These are phyloP conservation scores for Fusarium albidum DNA, from an alignment of 2,329 filamentous ascomycete species.

Conservation along the genomic window DNA sequence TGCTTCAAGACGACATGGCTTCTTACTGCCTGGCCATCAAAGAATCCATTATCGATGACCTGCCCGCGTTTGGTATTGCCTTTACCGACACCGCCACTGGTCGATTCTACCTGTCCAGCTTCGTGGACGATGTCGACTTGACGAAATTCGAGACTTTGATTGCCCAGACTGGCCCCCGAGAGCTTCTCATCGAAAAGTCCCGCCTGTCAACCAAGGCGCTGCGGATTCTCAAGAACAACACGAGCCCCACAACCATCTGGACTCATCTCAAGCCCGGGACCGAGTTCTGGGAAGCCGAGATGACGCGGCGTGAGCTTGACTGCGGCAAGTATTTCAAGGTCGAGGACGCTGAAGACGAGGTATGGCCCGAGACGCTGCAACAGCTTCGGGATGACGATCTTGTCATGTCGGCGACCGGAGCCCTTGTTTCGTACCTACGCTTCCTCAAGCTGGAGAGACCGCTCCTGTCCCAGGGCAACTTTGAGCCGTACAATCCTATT, in stretches of 20 bases:
- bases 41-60: constrained; percentile 74
- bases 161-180: constrained; percentile 87
- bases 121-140: constrained; percentile 89
- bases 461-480: constrained; percentile 88
- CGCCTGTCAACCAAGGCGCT: constrained; percentile 86
- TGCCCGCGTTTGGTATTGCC: constrained; percentile 87
- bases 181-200: constrained; percentile 89
- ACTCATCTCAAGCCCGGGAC: constrained; percentile 86
- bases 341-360: constrained; percentile 62
- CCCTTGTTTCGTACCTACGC: constrained; percentile 85
- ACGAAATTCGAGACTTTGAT: constrained; percentile 98
- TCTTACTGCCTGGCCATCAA: constrained; percentile 97
- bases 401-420: constrained; percentile 90
- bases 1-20: constrained; percentile 98
- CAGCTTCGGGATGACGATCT: constrained; percentile 80
- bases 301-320: constrained; percentile 81
- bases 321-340: constrained; percentile 80
- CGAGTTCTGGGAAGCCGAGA: constrained; percentile 92
- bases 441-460: constrained; percentile 88
- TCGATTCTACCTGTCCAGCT: constrained; percentile 92
- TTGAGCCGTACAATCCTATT: constrained; percentile 91
- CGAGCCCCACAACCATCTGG: constrained; percentile 91
- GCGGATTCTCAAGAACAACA: constrained; percentile 96
- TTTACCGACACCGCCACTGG: constrained; percentile 97
- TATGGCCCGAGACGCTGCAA: constrained; percentile 79